Evolutionary conservation across 2,329 filamentous ascomycete genomes (phyloP).

Genomic region (Atkinsonella hypoxylon): DNA sequence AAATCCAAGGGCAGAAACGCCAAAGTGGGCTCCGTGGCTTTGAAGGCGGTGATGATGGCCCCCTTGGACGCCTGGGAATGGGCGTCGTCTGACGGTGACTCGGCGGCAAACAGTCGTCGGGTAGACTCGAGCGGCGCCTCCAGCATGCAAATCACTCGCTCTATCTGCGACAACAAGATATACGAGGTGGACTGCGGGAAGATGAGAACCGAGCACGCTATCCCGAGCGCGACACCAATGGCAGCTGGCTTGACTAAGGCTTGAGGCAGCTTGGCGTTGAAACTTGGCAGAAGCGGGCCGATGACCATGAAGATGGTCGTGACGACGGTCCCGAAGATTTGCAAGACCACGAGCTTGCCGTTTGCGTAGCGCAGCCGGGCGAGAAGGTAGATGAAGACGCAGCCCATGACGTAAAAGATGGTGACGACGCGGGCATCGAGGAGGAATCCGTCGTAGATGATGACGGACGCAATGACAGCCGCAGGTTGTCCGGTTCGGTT

Average conservation of each 20-base stretch:
- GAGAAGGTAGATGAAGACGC: slow-evolving; percentile 30
- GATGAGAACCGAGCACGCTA: slow-evolving; percentile 30
- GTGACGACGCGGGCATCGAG: slow-evolving; percentile 33
- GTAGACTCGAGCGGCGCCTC: slow-evolving; percentile 21
- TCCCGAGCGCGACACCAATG: slow-evolving; percentile 31
- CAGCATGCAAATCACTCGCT: slow-evolving; percentile 19
- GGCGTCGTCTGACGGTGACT: slow-evolving; percentile 12
- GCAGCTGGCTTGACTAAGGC: slow-evolving; percentile 32
- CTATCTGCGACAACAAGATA: slow-evolving; percentile 23
- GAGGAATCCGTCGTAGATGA: slow-evolving; percentile 33
- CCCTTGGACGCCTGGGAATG: slow-evolving; percentile 17
- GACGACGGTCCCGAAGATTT: slow-evolving; percentile 35
- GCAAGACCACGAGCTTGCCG: slow-evolving; percentile 30
- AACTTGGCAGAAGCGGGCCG: slow-evolving; percentile 29
- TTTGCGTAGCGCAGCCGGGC: slow-evolving; percentile 31
- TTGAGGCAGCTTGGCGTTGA: slow-evolving; percentile 25
- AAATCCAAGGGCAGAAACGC: slow-evolving; percentile 35
- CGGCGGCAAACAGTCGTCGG: slow-evolving; percentile 10
- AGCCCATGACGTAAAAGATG: slow-evolving; percentile 25
- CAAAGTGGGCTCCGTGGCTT: slow-evolving; percentile 25
- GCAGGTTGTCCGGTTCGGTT: slow-evolving; percentile 13
- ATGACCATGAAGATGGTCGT: slow-evolving; percentile 32
- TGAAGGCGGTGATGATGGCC: slow-evolving; percentile 23
- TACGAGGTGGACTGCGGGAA: slow-evolving; percentile 38
- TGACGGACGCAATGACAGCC: slow-evolving; percentile 18